Evolutionary conservation across 1,284 basidiomycete species (phyloP).

Genomic region (Austroboletus novae-zelandiae): DNA sequence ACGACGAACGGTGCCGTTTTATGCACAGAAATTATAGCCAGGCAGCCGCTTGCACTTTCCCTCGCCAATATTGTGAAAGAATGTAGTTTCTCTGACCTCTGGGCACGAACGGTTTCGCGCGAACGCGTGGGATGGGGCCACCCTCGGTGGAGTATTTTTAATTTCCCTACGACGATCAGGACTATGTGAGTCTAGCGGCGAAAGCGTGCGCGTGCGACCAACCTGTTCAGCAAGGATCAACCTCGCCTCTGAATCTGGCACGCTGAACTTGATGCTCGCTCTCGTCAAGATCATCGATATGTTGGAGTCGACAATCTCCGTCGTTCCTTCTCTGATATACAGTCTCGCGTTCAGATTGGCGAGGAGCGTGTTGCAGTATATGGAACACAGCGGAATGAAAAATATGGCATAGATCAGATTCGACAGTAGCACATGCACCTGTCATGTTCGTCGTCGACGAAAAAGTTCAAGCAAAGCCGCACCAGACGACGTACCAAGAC

Average conservation of each 20-base stretch:
- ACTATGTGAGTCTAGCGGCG: too few relatives aligned
- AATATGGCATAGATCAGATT: neutral
- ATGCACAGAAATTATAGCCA: constrained; percentile 14
- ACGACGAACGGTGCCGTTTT: neutral
- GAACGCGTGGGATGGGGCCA: too few relatives aligned
- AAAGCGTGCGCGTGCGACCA: neutral
- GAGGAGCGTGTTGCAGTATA: constrained; percentile 7
- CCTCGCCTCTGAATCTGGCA: neutral
- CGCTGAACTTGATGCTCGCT: neutral
- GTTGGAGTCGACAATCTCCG: neutral
- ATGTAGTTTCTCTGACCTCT: too few relatives aligned
- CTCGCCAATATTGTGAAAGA: constrained; percentile 6
- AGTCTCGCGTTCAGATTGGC: constrained; percentile 8
- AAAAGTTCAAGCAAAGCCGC: neutral
- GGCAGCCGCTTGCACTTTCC: constrained; percentile 15
- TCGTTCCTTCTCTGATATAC: neutral
- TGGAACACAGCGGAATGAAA: neutral
- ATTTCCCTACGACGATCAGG: too few relatives aligned
- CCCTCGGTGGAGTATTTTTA: too few relatives aligned
- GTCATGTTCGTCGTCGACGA: neutral
- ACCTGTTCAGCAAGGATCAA: neutral
- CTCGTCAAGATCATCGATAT: neutral
- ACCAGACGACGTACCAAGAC: constrained; percentile 4
- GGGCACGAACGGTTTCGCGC: neutral
- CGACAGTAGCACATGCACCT: neutral